These are phyloP conservation scores for Bonia amplexicaulis DNA, from an alignment of 176 grass and related monocot genomes.

Conservation along the genomic window DNA sequence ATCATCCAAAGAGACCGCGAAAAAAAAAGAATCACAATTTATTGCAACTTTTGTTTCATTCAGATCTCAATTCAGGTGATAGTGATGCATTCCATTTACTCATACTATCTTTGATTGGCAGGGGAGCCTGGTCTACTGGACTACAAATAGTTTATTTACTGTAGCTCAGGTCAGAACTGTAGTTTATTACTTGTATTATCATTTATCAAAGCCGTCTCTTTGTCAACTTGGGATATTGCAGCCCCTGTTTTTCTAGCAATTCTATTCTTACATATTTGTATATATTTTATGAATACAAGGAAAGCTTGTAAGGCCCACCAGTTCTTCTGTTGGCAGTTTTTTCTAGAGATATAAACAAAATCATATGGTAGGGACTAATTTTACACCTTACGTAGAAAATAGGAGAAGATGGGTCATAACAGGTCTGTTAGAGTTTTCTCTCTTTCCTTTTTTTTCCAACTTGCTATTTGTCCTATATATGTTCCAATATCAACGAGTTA, in stretches of 20 bases:
- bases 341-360: background rate
- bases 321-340: conserved; percentile 9
- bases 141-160: conserved; percentile 70
- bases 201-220: background rate
- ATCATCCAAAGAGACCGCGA: background rate
- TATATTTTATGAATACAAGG: background rate
- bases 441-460: background rate
- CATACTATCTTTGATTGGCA: conserved; percentile 34
- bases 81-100: background rate
- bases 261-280: background rate
- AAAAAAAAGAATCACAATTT: background rate
- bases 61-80: conserved; percentile 1
- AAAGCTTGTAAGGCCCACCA: background rate
- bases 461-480: background rate
- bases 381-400: conserved; percentile 8
- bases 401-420: background rate
- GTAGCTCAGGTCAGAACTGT: conserved; percentile 64
- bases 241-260: conserved; percentile 9
- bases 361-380: background rate
- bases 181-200: conserved; percentile 7
- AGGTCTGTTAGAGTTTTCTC: conserved; percentile 1
- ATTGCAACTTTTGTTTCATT: conserved; percentile 13
- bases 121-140: conserved; percentile 87
- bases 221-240: conserved; percentile 34
- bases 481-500: background rate